Evolutionary conservation across 805 yeast species (phyloP), one percentile per base, ranked within the genome.

Genomic region (Kluyveromyces wickerhamii): DNA sequence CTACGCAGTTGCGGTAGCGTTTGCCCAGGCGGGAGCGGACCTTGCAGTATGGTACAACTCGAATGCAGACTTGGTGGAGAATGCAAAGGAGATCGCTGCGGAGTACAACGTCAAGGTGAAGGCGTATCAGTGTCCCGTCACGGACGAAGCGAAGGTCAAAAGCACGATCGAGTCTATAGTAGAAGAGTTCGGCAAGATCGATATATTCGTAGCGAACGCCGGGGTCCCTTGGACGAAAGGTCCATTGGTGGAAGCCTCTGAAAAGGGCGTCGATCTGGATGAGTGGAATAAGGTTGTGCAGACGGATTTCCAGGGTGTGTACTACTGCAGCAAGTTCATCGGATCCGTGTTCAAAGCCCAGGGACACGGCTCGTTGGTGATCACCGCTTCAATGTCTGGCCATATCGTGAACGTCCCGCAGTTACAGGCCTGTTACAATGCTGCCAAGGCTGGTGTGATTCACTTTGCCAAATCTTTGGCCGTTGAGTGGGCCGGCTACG

Each of bases 381-480:
- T 82, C 59, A 86, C 96, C 4, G 87, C 94, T 4, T 83, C 94
- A 25, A 86, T 86, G 83, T 80, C 92, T 18, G 95, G 84, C 11
- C 86, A 79, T 62, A 78, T 87, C 49, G 92, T 77, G 49, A 86
- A 86, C 59, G 74, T 77, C 42, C 96, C 96, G 16, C 92, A 87
- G 59, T 66, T 75, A 54, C 95, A 86, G 63, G 81, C 94, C 10
- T 76, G 81, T 25, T 85, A 85, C 66, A 85, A 85, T 52, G 84
- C 86, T 11, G 82, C 87, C 47, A 86, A 85, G 66, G 94, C 95
- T 26, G 95, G 77, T 9, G 77, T 83, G 18, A 54, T 78, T 44
- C 94, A 86, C 52, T 67, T 85, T 48, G 74, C 80, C 22, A 78
- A 68, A 56, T 82, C 92, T 1, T 65, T 85, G 44, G 89, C 95